Percentiles rank a stretch among this genome's conserved stretches.
These are phyloP conservation scores for Pseudozyma sp. DNA, from an alignment of 1,284 basidiomycete genomes.

Conservation along the genomic window DNA sequence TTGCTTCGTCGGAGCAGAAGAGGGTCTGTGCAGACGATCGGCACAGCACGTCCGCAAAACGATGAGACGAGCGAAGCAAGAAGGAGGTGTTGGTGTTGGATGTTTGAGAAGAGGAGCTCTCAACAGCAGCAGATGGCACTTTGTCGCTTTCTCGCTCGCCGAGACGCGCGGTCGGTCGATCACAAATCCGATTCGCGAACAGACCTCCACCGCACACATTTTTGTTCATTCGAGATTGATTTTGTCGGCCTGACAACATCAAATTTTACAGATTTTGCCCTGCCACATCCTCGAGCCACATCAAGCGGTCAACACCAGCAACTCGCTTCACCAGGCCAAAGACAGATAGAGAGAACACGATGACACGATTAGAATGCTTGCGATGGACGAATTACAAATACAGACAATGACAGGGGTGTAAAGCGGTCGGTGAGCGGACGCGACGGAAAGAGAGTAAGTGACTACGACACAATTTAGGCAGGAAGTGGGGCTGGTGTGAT, in stretches of 20 bases:
- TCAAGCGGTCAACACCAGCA: no score
- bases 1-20: no score
- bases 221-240: neutral
- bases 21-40: no score
- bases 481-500: conserved; percentile 7
- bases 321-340: no score
- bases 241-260: conserved; percentile 2
- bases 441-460: no score
- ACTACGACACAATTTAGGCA: conserved; percentile 6
- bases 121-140: neutral
- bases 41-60: no score
- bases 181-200: conserved; percentile 33
- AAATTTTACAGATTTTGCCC: neutral
- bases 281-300: no score
- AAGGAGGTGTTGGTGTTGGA: conserved; percentile 4
- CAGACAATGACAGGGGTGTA: no score
- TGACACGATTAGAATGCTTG: no score
- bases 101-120: neutral
- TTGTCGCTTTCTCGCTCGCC: conserved; percentile 8
- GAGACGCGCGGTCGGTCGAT: conserved; percentile 53
- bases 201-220: conserved; percentile 34
- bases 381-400: no score
- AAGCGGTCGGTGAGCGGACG: no score
- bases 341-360: no score
- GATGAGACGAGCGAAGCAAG: neutral